Evolutionary conservation across 148 eudicot genomes (phyloP), one percentile per base, ranked within the genome.

Genomic region (Rhododendron henanense): DNA sequence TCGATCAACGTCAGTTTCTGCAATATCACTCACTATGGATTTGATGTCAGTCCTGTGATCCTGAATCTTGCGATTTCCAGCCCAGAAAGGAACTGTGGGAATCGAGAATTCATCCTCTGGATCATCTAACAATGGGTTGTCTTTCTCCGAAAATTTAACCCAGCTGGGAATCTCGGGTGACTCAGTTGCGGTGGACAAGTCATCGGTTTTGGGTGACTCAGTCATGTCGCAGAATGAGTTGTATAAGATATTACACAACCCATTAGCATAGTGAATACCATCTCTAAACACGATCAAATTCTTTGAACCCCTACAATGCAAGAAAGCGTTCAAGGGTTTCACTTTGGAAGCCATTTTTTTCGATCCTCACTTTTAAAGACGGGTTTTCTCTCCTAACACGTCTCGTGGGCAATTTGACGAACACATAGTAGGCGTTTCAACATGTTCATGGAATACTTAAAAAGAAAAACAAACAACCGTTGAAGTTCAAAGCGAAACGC

Each of bases 111-210:
- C 95, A 63, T 91, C 97, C 18, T 92, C 89, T 6, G 89, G 83
- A 33, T 90, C 90, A 33, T 37, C 28, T 7, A 55, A 39, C 69
- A 74, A 78, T 44, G 86, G 87, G 67, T 88, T 88, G 55, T 87
- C 83, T 55, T 86, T 83, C 86, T 90, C 92, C n/a, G 88, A 81
- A 81, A 86, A 88, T 86, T 90, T 95, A 76, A 96, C 87, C 98
- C 97, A 96, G 87, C 59, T 59, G 0, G 97, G 97, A 78, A 95
- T 93, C 81, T 92, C 93, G 0, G 95, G 94, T 59, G 97, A 94
- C 90, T 96, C 99, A 37, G 87, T 79, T 37, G 81, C 18, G 48
- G 77, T 47, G 10, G 85, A 77, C 18, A 88, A 76, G 28, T 87
- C 89, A 82, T 88, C 76, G 4, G 31, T 63, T 76, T 82, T 63